Evolutionary conservation across 352 stramenopile genomes (phyloP).

Genomic region (Hyaloperonospora brassicae): DNA sequence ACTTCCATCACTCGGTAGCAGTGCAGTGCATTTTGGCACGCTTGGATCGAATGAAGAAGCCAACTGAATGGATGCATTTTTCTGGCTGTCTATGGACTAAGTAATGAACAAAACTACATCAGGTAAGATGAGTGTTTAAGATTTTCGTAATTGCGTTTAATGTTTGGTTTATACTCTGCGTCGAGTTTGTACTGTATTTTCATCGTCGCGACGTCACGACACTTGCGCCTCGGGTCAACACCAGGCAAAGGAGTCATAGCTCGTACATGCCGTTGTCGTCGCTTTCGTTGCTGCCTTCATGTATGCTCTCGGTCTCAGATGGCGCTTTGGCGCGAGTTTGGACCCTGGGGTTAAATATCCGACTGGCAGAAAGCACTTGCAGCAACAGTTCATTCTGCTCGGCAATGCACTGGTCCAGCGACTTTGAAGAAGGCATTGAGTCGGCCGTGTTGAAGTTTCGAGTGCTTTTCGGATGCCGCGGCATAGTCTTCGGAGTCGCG

Average conservation of each 20-base stretch:
- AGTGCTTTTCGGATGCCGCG: conserved; percentile 12
- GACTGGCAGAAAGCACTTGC: conserved; percentile 30
- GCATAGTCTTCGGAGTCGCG: conserved; percentile 11
- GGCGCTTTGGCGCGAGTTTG: conserved; percentile 8
- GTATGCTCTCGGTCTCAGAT: conserved; percentile 18
- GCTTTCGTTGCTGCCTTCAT: conserved; percentile 14
- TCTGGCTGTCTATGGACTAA: too few species aligned
- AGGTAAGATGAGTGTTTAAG: too few species aligned
- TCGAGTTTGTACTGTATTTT: too few species aligned
- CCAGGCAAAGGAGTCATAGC: conserved; percentile 8
- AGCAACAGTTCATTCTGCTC: conserved; percentile 37
- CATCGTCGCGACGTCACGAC: too few species aligned
- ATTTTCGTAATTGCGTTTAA: too few species aligned
- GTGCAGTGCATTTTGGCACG: too few species aligned
- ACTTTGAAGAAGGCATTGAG: conserved; percentile 14
- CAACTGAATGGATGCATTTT: too few species aligned
- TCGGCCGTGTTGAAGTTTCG: conserved; percentile 24
- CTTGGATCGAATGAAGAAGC: too few species aligned
- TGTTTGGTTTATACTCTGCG: too few species aligned
- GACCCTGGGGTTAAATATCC: conserved; percentile 15
- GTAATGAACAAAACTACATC: too few species aligned
- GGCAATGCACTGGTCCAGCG: conserved; percentile 31
- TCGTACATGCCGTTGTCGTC: conserved; percentile 30
- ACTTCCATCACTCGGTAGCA: too few species aligned
- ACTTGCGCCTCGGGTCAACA: too few species aligned